phyloP scores from a whole-genome alignment of 108 stramenopile genomes.

The Schizochytrium sp. region DNA sequence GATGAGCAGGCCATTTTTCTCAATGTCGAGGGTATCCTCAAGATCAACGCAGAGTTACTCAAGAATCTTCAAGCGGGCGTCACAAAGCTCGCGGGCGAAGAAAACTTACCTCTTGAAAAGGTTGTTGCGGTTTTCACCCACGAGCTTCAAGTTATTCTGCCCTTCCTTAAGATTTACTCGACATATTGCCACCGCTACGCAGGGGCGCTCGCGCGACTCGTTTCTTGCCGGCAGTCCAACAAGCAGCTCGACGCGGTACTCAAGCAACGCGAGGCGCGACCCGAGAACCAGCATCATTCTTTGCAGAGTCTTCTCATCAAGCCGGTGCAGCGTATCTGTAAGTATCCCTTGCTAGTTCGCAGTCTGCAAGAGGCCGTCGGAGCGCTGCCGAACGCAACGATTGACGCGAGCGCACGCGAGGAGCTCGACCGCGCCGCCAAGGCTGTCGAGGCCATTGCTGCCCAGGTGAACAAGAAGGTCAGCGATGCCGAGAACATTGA shows the following conservation, averaged over 20 bases:
- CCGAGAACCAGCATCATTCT: background rate
- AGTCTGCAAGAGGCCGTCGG: background rate
- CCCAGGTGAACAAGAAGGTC: background rate
- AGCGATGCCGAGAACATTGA: background rate
- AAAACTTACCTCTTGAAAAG: background rate
- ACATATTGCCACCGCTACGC: background rate
- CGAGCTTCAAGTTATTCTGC: background rate
- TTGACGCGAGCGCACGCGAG: too few relatives aligned
- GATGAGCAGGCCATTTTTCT: background rate
- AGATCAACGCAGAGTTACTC: background rate
- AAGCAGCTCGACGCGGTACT: background rate
- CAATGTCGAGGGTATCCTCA: background rate
- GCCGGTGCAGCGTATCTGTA: conserved; percentile 26
- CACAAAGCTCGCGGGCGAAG: background rate
- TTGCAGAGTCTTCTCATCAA: conserved; percentile 17
- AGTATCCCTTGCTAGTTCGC: conserved; percentile 13
- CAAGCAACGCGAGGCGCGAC: background rate
- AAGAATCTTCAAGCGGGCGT: background rate
- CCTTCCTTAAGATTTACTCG: background rate
- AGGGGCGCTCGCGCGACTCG: background rate
- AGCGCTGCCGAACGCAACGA: background rate
- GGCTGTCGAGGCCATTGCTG: background rate
- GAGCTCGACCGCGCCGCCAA: background rate
- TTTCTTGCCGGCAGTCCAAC: background rate
- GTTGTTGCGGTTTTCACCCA: background rate